These are phyloP conservation scores for Neobulgaria alba DNA, from an alignment of 2,329 filamentous ascomycete genomes.

Conservation along the genomic window DNA sequence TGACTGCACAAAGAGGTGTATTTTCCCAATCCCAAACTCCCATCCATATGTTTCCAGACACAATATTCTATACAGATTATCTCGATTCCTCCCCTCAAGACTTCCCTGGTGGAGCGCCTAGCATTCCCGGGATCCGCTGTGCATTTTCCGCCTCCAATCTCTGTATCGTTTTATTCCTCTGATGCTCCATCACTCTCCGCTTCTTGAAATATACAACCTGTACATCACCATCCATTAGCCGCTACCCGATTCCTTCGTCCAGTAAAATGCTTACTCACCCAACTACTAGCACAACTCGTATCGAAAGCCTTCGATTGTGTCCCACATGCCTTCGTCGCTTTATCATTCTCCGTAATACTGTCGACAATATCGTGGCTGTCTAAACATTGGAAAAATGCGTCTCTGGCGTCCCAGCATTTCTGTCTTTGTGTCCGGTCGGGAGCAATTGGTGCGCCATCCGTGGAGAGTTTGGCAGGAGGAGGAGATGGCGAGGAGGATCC, in stretches of 20 bases:
- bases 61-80: not conserved
- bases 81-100: not conserved
- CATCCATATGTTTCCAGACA: not conserved
- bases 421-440: constrained; percentile 78
- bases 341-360: constrained; percentile 48
- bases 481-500: constrained; percentile 28
- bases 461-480: constrained; percentile 37
- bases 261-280: constrained; percentile 62
- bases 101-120: constrained; percentile 1
- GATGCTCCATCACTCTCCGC: constrained; percentile 83
- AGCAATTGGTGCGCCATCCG: constrained; percentile 59
- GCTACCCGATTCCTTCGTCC: not conserved
- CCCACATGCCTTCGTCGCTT: constrained; percentile 49
- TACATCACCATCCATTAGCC: constrained; percentile 2
- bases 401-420: constrained; percentile 83
- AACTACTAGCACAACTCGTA: constrained; percentile 77
- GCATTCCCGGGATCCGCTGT: constrained; percentile 40
- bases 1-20: no score
- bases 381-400: constrained; percentile 81
- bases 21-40: not conserved
- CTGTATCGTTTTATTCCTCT: constrained; percentile 72
- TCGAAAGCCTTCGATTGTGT: constrained; percentile 62
- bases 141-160: constrained; percentile 68
- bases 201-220: constrained; percentile 98
- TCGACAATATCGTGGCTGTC: constrained; percentile 78